Percentiles rank a stretch among this genome's conserved stretches.
These are phyloP conservation scores for Quercus wislizeni DNA, from an alignment of 306 rosid genomes.

Conservation along the genomic window DNA sequence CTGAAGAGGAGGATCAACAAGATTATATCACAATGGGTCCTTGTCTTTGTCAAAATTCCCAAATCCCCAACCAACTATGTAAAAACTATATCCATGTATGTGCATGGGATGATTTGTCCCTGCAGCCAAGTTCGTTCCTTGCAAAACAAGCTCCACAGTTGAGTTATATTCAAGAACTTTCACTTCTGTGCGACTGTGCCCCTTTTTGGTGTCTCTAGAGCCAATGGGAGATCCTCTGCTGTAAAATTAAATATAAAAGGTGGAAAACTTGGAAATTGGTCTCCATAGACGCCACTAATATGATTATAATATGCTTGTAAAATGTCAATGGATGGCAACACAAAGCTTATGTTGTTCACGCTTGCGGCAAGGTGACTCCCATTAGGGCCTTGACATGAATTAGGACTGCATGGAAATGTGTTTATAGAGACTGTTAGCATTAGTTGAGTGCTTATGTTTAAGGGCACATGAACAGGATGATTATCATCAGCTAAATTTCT, in stretches of 20 bases:
- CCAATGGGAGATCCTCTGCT: slow-evolving; percentile 17
- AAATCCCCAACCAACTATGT: no score
- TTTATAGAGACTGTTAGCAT: slow-evolving; percentile 39
- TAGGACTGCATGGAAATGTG: slow-evolving; percentile 29
- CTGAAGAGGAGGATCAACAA: no score
- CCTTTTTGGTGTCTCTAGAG: slow-evolving; percentile 15
- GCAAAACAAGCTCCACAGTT: slow-evolving; percentile 38
- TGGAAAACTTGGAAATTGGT: slow-evolving; percentile 32
- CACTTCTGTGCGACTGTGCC: slow-evolving; percentile 30
- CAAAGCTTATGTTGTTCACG: slow-evolving; percentile 60
- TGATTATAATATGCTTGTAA: slow-evolving; percentile 43
- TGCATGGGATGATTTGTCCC: neutral
- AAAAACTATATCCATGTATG: no score
- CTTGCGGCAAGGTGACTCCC: slow-evolving; percentile 36
- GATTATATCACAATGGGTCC: no score
- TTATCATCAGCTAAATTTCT: slow-evolving; percentile 31
- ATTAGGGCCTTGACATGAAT: slow-evolving; percentile 29
- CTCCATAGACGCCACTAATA: slow-evolving; percentile 28
- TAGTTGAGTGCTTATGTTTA: slow-evolving; percentile 17
- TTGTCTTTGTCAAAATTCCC: no score
- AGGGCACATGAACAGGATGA: slow-evolving; percentile 40
- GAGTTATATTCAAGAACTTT: slow-evolving; percentile 34
- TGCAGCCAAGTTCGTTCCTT: slow-evolving; percentile 38
- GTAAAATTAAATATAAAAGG: slow-evolving; percentile 43
- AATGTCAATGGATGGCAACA: slow-evolving; percentile 17